Evolutionary conservation across 2,329 filamentous ascomycete genomes (phyloP), one percentile per base, ranked within the genome.

Genomic region (Blastomyces silverae): DNA sequence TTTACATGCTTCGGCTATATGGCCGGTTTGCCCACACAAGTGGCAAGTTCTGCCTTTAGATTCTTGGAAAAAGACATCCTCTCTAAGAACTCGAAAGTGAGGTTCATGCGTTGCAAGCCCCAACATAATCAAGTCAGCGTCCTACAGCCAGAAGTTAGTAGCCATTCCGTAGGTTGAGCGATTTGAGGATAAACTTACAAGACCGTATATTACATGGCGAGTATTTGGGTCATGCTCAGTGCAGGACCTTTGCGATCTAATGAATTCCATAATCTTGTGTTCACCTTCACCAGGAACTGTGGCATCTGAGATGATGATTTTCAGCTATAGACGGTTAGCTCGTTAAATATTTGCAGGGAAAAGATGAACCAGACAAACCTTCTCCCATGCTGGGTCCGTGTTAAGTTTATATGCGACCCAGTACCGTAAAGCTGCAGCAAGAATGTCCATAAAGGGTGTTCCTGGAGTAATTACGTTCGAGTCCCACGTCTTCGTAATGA

Each of bases 241-340:
- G 63, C 91, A 94, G 61, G 89, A 86, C 72, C 94, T 87, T 78
- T 99, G 95, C 48, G 93, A 96, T 72, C 94, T 88, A 69, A 99
- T 86, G 76, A 97, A 99, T 70, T 94, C 88, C 94, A 99, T 99
- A 74, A 99, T 97, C 79, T 99, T 99, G 78, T 99, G 94, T 80
- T 99, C 94, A 75, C 94, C 94, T 79, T 99, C 94, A 74, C 94
- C 94, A 64, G 94, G 94, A 50, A 99, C 92, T 52, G 93, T 97
- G 63, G 94, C 93, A 81, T 99, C 94, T 10, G 94, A 99, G 70
- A 99, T 97, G 77, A 99, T 95, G 76, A 99, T 85, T 82, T 99
- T 99, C 76, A 97, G 82, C 78, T 83, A 72, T 63, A 61, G 3
- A 25, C 44, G 31, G 66, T 75, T 66, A 77, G 73, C 59, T 70